Evolutionary conservation across 1,139 yeast genomes (phyloP).

Genomic region (Keqinozyma sinolaborantium): DNA sequence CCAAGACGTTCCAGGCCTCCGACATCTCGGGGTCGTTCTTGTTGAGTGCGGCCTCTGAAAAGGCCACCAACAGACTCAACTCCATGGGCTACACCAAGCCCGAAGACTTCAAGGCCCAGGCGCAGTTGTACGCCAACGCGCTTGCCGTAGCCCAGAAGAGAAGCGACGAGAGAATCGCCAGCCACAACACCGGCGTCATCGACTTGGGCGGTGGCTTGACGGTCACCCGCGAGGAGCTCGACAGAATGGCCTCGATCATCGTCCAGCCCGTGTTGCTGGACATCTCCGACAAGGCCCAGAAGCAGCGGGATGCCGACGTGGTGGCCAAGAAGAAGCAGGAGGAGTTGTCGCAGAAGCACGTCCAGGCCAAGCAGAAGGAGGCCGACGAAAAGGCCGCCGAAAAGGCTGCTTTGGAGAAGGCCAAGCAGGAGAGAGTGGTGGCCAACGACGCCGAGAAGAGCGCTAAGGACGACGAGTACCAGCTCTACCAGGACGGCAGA

Average conservation of each 20-base stretch:
- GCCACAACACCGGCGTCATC: conserved; percentile 50
- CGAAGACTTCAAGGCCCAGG: conserved; percentile 37
- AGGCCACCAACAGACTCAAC: conserved; percentile 51
- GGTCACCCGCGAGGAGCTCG: conserved; percentile 73
- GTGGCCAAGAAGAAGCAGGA: conserved; percentile 25
- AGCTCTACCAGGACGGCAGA: conserved; percentile 29
- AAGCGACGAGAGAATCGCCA: conserved; percentile 51
- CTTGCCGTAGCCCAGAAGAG: conserved; percentile 68
- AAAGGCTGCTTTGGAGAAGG: conserved; percentile 34
- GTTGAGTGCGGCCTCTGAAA: conserved; percentile 57
- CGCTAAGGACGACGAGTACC: conserved; percentile 36
- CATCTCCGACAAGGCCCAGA: conserved; percentile 65
- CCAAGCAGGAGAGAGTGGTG: conserved; percentile 33
- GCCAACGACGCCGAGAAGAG: conserved; percentile 38
- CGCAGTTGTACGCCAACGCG: conserved; percentile 43
- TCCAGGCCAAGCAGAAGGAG: conserved; percentile 48
- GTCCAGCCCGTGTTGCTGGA: conserved; percentile 85
- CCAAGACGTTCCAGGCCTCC: conserved; percentile 33
- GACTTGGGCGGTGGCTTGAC: conserved; percentile 88
- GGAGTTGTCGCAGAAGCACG: conserved; percentile 32
- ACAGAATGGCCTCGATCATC: conserved; percentile 74
- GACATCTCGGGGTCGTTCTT: conserved; percentile 54
- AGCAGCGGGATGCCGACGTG: conserved; percentile 65
- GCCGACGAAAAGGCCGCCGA: conserved; percentile 48
- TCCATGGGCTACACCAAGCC: conserved; percentile 30